phyloP scores from a whole-genome alignment of 225 moss, liverwort and hornwort genomes.

The Sphagnum tenellum region DNA sequence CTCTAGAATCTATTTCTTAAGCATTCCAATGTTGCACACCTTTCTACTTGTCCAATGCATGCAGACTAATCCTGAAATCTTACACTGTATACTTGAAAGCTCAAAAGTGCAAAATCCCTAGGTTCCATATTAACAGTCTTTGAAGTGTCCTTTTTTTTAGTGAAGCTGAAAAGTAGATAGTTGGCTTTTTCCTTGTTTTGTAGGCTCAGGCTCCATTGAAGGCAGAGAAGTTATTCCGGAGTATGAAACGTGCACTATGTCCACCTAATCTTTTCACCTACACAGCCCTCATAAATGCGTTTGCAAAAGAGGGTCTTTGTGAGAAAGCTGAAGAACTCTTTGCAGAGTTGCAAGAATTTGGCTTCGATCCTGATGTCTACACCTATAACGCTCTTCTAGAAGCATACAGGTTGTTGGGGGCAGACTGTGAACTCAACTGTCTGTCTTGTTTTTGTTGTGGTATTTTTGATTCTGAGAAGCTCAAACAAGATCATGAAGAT shows the following conservation, averaged over 20 bases:
- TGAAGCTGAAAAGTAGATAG: too few relatives aligned
- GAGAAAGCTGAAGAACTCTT: conserved; percentile 77
- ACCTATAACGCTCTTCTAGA: conserved; percentile 81
- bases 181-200: too few relatives aligned
- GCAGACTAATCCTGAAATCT: too few relatives aligned
- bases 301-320: conserved; percentile 75
- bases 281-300: conserved; percentile 89
- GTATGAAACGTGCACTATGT: conserved; percentile 54
- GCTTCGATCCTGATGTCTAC: conserved; percentile 73
- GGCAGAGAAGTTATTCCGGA: conserved; percentile 59
- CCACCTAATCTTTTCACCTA: conserved; percentile 68
- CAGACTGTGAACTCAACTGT: background rate
- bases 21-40: too few relatives aligned
- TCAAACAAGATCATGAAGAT: too few relatives aligned
- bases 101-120: too few relatives aligned
- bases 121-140: too few relatives aligned
- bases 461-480: background rate
- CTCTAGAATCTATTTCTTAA: too few relatives aligned
- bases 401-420: conserved; percentile 58
- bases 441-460: background rate
- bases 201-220: conserved; percentile 72
- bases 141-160: too few relatives aligned
- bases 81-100: too few relatives aligned
- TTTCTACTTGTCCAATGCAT: too few relatives aligned
- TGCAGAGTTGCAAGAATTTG: conserved; percentile 41